Base-by-base conservation (phyloP, 2,329 filamentous ascomycete species). In the Tolypocladium paradoxum region DNA sequence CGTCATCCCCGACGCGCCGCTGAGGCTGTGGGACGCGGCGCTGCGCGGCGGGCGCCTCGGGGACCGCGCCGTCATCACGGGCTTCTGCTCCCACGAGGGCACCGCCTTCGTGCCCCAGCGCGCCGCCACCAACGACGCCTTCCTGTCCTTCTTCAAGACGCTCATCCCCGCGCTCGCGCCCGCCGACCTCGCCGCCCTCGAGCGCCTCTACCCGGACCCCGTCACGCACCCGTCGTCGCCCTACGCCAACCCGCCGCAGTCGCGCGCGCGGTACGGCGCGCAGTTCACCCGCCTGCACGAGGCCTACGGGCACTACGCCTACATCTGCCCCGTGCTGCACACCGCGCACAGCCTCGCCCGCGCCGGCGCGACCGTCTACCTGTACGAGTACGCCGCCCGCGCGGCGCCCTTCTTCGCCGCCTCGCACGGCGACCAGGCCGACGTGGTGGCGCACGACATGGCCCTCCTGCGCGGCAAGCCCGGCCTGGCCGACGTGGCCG, bases 21-120 rank as follows among this genome's bases (percentile, higher is more conserved):
- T 85, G 14, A 70, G 74, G n/a, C 74, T 76, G n/a, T 85, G 81
- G 81, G 64, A 71, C 29, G 68, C 74, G 0, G 71, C 75, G 0
- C 65, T 70, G 18, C 79, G 75, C 72, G 84, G 8, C 81, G 83
- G 52, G 48, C 52, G 34, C 45, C 43, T 36, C 24, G 36, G 48
- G n/a, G 38, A 35, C 33, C 18, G 59, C 3, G 53, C 61, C 8
- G 76, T 89, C 49, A 68, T 90, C 49, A 87, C 84, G 0, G 85
- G 85, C 8, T 89, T 83, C 71, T 84, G 83, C 66, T 79, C 81
- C 38, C 83, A 88, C 61, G 86, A 90, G 65, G 86, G 85, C 18
- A 76, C 81, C 0, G 65, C 74, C 37, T 89, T 88, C 62, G 78
- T 88, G 1, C 77, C 83, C 0, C 65, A 70, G 16, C 59, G 64